These are phyloP conservation scores for Solanum clarkiae DNA, from an alignment of 257 asterid species.

Conservation along the genomic window DNA sequence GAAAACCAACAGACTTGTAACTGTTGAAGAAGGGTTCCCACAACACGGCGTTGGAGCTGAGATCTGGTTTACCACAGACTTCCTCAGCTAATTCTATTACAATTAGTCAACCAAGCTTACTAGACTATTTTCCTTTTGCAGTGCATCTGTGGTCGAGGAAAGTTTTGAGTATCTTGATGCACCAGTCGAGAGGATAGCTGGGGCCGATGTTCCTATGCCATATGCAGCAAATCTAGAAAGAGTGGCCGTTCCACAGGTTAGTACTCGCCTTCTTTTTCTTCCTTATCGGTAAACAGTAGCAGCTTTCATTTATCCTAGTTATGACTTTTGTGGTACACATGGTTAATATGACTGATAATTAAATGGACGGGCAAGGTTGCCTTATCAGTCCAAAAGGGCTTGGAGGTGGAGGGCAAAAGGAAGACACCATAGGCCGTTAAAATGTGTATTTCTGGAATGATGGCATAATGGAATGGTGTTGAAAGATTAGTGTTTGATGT, in stretches of 20 bases:
- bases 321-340: neutral
- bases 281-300: neutral
- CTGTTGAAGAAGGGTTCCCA: slow-evolving; percentile 86
- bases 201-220: slow-evolving; percentile 72
- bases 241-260: slow-evolving; percentile 56
- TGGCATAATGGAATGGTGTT: neutral
- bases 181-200: slow-evolving; percentile 52
- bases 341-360: neutral
- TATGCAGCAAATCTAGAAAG: slow-evolving; percentile 65
- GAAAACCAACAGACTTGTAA: slow-evolving; percentile 72
- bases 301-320: neutral
- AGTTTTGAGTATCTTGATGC: slow-evolving; percentile 64
- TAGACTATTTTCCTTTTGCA: slow-evolving; percentile 3
- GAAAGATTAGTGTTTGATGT: neutral
- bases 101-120: neutral
- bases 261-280: neutral
- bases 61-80: slow-evolving; percentile 41
- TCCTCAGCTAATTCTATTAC: neutral
- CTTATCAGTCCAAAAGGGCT: neutral
- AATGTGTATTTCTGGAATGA: neutral
- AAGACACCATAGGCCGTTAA: neutral
- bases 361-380: neutral
- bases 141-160: slow-evolving; percentile 50
- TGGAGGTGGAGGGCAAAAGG: neutral
- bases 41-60: slow-evolving; percentile 93